Conservation (phyloP, 2,329 filamentous ascomycete genomes). For the Ascochyta fabae region DNA sequence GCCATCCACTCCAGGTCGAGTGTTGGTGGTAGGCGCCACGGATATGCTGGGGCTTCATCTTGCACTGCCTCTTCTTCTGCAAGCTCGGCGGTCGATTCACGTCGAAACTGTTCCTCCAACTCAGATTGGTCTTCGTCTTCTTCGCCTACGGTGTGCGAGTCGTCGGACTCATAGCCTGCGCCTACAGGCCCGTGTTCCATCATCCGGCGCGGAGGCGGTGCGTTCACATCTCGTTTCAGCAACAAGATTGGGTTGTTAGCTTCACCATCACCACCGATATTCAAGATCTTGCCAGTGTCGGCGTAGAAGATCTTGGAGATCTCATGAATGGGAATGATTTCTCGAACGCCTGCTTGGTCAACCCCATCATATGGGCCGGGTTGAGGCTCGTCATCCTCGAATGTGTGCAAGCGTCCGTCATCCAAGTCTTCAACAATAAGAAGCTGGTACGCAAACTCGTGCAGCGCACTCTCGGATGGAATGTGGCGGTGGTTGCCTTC, state of each 20-base stretch:
- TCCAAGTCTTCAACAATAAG: conserved; percentile 83
- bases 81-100: conserved; percentile 47
- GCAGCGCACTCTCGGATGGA: conserved; percentile 54
- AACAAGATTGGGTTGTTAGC: conserved; percentile 76
- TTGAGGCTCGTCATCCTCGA: conserved; percentile 65
- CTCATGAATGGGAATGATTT: conserved; percentile 72
- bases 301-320: conserved; percentile 94
- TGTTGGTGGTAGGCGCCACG: conserved; percentile 72
- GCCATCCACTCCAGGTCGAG: conserved; percentile 92
- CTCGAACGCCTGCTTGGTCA: conserved; percentile 66
- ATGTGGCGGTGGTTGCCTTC: conserved; percentile 38
- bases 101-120: conserved; percentile 53
- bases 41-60: conserved; percentile 36
- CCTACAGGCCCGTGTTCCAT: conserved; percentile 44
- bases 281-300: conserved; percentile 86
- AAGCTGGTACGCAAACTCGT: conserved; percentile 80
- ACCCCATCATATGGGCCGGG: conserved; percentile 68
- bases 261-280: conserved; percentile 74
- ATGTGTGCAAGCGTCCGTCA: conserved; percentile 71
- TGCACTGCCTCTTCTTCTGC: conserved; percentile 14
- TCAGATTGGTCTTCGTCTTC: conserved; percentile 52
- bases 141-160: conserved; percentile 47
- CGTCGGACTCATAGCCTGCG: conserved; percentile 44
- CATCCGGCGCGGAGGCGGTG: conserved; percentile 67
- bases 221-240: conserved; percentile 73